phyloP scores from a whole-genome alignment of 2,329 filamentous ascomycete genomes.

The Bisporella sp. region DNA sequence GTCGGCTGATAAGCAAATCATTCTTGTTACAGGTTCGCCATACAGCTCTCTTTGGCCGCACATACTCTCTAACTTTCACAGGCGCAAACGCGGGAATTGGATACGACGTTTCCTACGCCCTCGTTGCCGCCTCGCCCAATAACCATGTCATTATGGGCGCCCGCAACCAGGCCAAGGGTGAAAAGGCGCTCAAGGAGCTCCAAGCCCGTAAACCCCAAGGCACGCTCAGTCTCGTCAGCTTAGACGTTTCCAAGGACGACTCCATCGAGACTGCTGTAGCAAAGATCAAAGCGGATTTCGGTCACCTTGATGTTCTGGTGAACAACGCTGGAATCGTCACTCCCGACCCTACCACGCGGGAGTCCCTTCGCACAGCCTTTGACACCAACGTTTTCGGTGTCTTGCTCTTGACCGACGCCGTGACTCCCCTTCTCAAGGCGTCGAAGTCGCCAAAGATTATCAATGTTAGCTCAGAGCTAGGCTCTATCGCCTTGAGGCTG shows the following conservation, averaged over 20 bases:
- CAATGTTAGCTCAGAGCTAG: constrained; percentile 5
- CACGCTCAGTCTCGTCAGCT: constrained; percentile 15
- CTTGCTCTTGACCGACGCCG: constrained; percentile 1
- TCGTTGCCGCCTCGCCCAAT: constrained; percentile 3
- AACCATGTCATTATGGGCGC: constrained; percentile 20
- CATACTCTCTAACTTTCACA: neutral
- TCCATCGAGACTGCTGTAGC: constrained; percentile 26
- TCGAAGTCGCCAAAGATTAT: constrained; percentile 5
- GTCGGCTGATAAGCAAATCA: constrained; percentile 2
- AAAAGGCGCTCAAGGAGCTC: constrained; percentile 7
- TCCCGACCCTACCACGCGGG: neutral
- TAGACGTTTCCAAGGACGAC: constrained; percentile 26
- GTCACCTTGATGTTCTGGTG: constrained; percentile 28
- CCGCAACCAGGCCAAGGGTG: constrained; percentile 14
- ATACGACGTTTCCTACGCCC: constrained; percentile 26
- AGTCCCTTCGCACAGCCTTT: neutral
- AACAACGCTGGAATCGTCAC: constrained; percentile 25
- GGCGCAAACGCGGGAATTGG: constrained; percentile 37
- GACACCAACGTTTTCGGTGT: constrained; percentile 9
- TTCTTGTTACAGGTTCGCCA: constrained; percentile 22
- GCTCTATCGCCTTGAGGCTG: constrained; percentile 10
- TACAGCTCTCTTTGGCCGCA: constrained; percentile 5
- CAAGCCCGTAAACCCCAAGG: constrained; percentile 27
- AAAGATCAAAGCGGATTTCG: constrained; percentile 18
- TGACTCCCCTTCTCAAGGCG: constrained; percentile 5